phyloP scores from a whole-genome alignment of 352 stramenopile genomes.

The Pythium biforme region DNA sequence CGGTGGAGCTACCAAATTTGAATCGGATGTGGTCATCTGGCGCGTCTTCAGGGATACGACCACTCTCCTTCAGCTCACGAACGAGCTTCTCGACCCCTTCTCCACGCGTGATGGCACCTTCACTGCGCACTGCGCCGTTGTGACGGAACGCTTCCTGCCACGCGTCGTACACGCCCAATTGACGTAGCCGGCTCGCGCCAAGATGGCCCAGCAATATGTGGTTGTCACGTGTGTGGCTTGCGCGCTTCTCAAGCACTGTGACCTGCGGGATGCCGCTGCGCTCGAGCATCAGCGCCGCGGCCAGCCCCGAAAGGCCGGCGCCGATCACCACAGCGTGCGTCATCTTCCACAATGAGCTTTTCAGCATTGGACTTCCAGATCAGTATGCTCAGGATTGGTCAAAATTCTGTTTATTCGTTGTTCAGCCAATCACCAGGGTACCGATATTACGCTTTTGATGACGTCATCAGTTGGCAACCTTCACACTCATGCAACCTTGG shows the following conservation, averaged over 20 bases:
- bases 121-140: conserved; percentile 3
- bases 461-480: conserved; percentile 13
- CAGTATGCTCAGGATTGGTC: background rate
- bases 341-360: conserved; percentile 13
- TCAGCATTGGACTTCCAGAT: background rate
- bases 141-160: conserved; percentile 17
- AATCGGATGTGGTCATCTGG: conserved; percentile 25
- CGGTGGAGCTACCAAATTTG: conserved; percentile 12
- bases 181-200: conserved; percentile 20
- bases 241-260: conserved; percentile 29
- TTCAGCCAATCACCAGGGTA: conserved; percentile 10
- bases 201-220: conserved; percentile 25
- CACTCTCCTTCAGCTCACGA: conserved; percentile 17
- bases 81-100: conserved; percentile 26
- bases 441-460: background rate
- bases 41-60: conserved; percentile 18
- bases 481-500: conserved; percentile 1
- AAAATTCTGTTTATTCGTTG: background rate
- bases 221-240: conserved; percentile 23
- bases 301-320: conserved; percentile 27
- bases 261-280: conserved; percentile 18
- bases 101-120: conserved; percentile 26
- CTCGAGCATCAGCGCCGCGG: conserved; percentile 27
- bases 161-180: conserved; percentile 25
- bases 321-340: conserved; percentile 27